Conservation (phyloP, 2,329 filamentous ascomycete species). For the Pseudocercospora vitis region DNA sequence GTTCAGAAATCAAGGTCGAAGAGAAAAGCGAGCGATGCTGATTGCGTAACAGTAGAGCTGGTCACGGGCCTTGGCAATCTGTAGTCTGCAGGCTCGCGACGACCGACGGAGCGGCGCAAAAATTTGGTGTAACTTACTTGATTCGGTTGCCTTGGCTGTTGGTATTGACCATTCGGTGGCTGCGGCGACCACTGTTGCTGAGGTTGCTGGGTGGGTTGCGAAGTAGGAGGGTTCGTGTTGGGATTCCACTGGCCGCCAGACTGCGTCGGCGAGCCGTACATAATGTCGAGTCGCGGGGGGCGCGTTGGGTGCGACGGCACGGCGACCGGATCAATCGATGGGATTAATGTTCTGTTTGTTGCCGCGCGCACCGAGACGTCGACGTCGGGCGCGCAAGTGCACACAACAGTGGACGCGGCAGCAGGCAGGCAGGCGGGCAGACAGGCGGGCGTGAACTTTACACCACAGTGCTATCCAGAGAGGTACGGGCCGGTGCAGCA, state of each 20-base stretch:
- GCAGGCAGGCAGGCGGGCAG: no score
- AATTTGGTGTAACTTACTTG: conserved; percentile 34
- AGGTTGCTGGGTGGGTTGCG: conserved; percentile 26
- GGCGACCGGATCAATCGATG: not conserved
- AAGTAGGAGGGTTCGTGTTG: conserved; percentile 23
- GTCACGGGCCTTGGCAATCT: conserved; percentile 31
- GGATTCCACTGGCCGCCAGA: conserved; percentile 24
- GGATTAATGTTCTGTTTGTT: not conserved
- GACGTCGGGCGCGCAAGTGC: not conserved
- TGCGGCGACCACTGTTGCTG: conserved; percentile 34
- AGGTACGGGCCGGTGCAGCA: conserved; percentile 14
- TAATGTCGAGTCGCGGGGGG: conserved; percentile 4
- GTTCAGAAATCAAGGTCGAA: conserved; percentile 24
- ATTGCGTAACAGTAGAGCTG: conserved; percentile 32
- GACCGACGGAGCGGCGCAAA: not conserved
- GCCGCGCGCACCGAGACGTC: no score
- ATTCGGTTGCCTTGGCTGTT: conserved; percentile 29
- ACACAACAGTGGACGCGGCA: no score
- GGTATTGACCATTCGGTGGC: conserved; percentile 37
- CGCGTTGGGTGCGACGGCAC: not conserved
- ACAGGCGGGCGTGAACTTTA: conserved; percentile 5
- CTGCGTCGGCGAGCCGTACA: conserved; percentile 29
- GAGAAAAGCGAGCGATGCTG: conserved; percentile 19
- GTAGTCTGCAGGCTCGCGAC: conserved; percentile 16
- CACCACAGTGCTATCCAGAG: not conserved